These are phyloP conservation scores for Inga laurina DNA, from an alignment of 306 rosid species.

Conservation along the genomic window DNA sequence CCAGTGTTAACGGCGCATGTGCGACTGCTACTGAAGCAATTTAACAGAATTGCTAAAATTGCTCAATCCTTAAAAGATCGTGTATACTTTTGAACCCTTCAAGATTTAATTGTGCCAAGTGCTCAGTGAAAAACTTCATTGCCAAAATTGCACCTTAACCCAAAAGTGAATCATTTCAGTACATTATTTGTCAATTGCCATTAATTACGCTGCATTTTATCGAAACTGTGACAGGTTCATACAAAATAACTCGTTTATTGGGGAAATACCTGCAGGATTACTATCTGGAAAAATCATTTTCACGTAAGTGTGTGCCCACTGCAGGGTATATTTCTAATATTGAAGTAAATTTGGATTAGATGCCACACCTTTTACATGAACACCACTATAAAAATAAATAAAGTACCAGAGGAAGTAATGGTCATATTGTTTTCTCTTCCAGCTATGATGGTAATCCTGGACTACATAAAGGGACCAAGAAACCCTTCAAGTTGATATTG, in stretches of 20 bases:
- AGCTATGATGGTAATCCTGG: slow-evolving; percentile 69
- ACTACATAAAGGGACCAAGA: slow-evolving; percentile 54
- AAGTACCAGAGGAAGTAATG: slow-evolving; percentile 21
- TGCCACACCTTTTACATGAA: background rate
- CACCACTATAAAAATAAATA: slow-evolving; percentile 16
- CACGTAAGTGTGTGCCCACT: slow-evolving; percentile 52
- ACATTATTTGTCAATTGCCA: background rate
- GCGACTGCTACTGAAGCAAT: no score
- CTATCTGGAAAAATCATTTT: slow-evolving; percentile 59
- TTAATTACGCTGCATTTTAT: slow-evolving; percentile 28
- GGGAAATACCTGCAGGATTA: slow-evolving; percentile 78
- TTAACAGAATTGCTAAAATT: no score
- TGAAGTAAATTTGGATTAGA: background rate
- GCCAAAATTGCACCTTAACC: no score
- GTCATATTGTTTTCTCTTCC: slow-evolving; percentile 31
- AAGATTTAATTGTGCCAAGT: no score
- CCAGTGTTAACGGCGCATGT: no score
- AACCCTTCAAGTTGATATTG: slow-evolving; percentile 61
- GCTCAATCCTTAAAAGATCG: no score
- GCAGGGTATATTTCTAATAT: slow-evolving; percentile 9
- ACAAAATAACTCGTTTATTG: slow-evolving; percentile 85
- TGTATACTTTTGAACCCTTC: no score
- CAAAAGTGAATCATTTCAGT: slow-evolving; percentile 27
- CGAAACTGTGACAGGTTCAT: slow-evolving; percentile 66
- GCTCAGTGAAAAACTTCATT: no score